A percentile compares a stretch with the other conserved stretches of the same genome.
These are phyloP conservation scores for Citrus cavaleriei DNA, from an alignment of 345 rosid species.

Conservation along the genomic window DNA sequence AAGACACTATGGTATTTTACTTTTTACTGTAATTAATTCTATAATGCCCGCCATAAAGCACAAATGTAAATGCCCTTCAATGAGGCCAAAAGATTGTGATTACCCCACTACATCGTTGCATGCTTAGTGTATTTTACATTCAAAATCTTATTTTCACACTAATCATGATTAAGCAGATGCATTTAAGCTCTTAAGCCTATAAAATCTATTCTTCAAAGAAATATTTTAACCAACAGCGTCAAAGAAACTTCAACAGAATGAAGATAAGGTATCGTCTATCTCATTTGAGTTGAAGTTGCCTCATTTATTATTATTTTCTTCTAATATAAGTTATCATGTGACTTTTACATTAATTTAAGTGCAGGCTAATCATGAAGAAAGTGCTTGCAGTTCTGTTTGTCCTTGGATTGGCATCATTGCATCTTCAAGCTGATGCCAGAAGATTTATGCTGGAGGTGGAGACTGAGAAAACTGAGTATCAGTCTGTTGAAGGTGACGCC, in stretches of 20 bases:
- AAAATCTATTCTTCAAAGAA: constrained; percentile 14
- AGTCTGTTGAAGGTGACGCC: not conserved
- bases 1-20: not conserved
- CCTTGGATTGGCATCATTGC: constrained; percentile 13
- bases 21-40: constrained; percentile 3
- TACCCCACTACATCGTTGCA: constrained; percentile 14
- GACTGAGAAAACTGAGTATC: not conserved
- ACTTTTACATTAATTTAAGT: not conserved
- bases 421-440: constrained; percentile 22
- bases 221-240: not conserved
- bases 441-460: constrained; percentile 7
- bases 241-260: constrained; percentile 3
- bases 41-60: constrained; percentile 3
- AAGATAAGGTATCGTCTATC: constrained; percentile 3
- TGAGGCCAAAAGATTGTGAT: constrained; percentile 10
- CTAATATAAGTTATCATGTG: not conserved
- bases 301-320: not conserved
- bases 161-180: constrained; percentile 16
- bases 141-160: not conserved
- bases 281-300: not conserved
- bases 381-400: constrained; percentile 6
- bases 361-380: constrained; percentile 23
- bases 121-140: not conserved
- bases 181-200: constrained; percentile 6
- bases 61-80: not conserved